Evolutionary conservation across 805 yeast species (phyloP), one percentile per base, ranked within the genome.

Genomic region (Candida berthetii): DNA sequence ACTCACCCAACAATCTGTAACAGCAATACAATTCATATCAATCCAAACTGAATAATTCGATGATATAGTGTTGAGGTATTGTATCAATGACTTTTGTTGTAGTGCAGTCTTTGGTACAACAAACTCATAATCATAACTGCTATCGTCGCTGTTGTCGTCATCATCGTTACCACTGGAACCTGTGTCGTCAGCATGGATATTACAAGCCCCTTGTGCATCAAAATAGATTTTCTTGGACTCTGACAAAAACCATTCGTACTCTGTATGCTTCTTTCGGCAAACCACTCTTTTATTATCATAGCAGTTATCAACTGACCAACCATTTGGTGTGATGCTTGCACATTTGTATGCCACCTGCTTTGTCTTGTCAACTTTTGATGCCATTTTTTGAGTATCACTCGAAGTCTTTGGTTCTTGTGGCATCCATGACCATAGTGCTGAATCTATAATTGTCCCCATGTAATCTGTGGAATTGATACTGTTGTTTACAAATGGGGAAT

Each of bases 391-490:
- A 16, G 58, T 61, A 1, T 46, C 52, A 28, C 46, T 37, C 22
- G 48, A 40, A 15, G 47, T 37, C 11, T 45, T 43, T 1, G 93
- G 93, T 53, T 82, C 75, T 9, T 62, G 58, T 0, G 68, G 54
- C 0, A 70, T 74, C 96, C 96, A 89, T 2, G 91, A 74, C 96
- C 96, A 89, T 31, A 74, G 42, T 0, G 72, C 60, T 14, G 53
- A 36, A 14, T 65, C 55, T 11, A 73, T 42, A 20, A 71, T 50
- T 0, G 49, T 39, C 0, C 65, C 54, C 8, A 72, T 56, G 14
- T 56, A 49, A 13, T 60, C 29, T 10, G 64, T 37, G 25, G 36
- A 34, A 36, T 37, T 35, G 48, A 54, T 27, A 11, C 69, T 47
- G 48, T 76, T 38, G 61, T 72, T 61, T 24, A 88, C 56, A 1